Evolutionary conservation across 139 green algal species (phyloP).

Genomic region (Chlamydomonas applanata): DNA sequence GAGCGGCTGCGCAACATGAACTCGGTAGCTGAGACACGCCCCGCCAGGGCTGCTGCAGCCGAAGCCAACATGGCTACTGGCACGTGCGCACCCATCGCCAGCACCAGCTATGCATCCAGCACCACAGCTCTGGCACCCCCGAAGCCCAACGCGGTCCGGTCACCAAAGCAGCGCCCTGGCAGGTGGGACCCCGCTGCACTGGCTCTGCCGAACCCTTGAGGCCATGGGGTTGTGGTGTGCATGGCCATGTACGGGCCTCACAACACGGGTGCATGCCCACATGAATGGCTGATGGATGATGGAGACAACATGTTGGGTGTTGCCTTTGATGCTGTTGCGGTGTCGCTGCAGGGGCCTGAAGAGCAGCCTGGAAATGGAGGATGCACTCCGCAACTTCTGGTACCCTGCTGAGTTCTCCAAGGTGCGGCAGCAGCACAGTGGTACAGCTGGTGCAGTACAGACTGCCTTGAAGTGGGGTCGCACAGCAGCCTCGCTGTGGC

Average conservation of each 20-base stretch:
- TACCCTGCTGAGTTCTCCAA: slow-evolving; percentile 66
- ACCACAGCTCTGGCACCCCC: too few relatives aligned
- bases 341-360: slow-evolving; percentile 36
- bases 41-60: not conserved
- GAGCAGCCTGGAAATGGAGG: slow-evolving; percentile 60
- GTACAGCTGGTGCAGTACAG: too few relatives aligned
- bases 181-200: too few relatives aligned
- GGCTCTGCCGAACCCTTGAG: too few relatives aligned
- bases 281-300: not conserved
- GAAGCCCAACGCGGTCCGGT: too few relatives aligned
- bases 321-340: not conserved
- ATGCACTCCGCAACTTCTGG: slow-evolving; percentile 68
- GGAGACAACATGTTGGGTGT: slow-evolving; percentile 5
- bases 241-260: not conserved
- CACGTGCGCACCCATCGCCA: too few relatives aligned
- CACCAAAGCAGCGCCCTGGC: too few relatives aligned
- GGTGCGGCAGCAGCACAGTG: not conserved
- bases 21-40: not conserved
- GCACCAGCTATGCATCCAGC: too few relatives aligned
- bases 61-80: not conserved
- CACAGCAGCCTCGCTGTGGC: too few relatives aligned
- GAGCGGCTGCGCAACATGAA: not conserved
- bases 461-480: too few relatives aligned
- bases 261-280: not conserved
- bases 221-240: too few relatives aligned